Evolutionary conservation across 176 grass and related monocot species (phyloP), one percentile per base, ranked within the genome.

Genomic region (Rhynchospora tenuis): DNA sequence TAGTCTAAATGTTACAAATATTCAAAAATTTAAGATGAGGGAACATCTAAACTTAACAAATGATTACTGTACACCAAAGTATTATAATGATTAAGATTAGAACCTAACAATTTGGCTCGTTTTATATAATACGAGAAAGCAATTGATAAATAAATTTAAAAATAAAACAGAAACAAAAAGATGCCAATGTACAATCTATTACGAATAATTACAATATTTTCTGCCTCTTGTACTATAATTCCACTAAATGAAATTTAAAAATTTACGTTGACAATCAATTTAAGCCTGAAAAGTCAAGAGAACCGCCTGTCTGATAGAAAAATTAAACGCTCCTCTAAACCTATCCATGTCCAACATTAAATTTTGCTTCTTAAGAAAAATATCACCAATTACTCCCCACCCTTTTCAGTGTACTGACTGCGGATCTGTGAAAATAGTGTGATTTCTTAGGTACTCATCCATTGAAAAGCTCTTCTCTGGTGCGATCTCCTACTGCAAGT

Each of bases 351-450:
- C 61, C 20, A 97, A 81, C 57, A 86, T 82, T 46, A 97, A 89
- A 73, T 94, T 89, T 78, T 97, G 94, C 81, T 92, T 86, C 63
- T 91, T 84, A 19, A 94, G 88, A 64, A 90, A 97, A 2, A 79
- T 85, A 8, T 78, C 66, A 86, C 85, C 88, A 31, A 97, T 84
- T 0, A 88, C 87, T 0, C 68, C 61, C 85, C 86, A 97, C 0
- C 94, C 94, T 3, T 89, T 86, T 38, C n/a, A 31, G 61, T 89
- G 90, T 24, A 97, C 86, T 24, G 84, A 89, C 15, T 85, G 64
- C 7, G 94, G 94, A 64, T 97, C 84, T 2, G 88, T 97, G 87
- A 97, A 97, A 27, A 97, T 58, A 4, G 69, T 52, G 86, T 94
- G 91, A 67, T 97, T 90, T 9, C 88, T 45, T 45, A 89, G 91